phyloP scores from a whole-genome alignment of 139 green algal species.

The Spirogloea muscicola region DNA sequence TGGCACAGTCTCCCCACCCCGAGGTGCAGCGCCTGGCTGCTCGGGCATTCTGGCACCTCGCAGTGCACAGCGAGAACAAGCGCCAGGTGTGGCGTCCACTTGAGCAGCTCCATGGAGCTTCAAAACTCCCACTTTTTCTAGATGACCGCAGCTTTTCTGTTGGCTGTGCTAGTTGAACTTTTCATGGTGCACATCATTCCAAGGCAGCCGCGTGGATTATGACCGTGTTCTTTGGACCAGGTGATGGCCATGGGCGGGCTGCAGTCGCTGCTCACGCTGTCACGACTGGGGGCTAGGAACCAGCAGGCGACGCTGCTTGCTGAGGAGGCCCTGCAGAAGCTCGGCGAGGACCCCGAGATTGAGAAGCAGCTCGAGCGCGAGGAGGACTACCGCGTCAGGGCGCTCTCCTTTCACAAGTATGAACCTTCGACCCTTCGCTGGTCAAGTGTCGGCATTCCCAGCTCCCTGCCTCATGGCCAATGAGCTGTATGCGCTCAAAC shows the following conservation, averaged over 20 bases:
- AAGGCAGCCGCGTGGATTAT: background rate
- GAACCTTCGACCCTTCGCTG: no score
- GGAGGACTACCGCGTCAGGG: no score
- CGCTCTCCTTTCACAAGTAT: no score
- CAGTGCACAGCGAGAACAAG: slow-evolving; percentile 47
- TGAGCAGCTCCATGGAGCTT: background rate
- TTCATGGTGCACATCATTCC: background rate
- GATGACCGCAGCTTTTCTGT: background rate
- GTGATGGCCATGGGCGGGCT: slow-evolving; percentile 43
- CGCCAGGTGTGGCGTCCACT: slow-evolving; percentile 15
- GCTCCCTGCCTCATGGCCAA: no score
- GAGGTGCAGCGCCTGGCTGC: slow-evolving; percentile 54
- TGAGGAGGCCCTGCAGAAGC: slow-evolving; percentile 29
- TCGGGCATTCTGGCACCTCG: slow-evolving; percentile 56
- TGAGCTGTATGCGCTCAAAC: no score
- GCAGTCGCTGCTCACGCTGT: slow-evolving; percentile 32
- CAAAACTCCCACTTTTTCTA: background rate
- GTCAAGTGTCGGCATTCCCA: no score
- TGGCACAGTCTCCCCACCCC: slow-evolving; percentile 40
- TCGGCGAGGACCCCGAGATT: slow-evolving; percentile 22
- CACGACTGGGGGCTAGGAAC: slow-evolving; percentile 34
- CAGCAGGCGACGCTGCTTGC: slow-evolving; percentile 39
- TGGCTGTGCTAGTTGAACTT: background rate
- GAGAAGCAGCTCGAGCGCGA: slow-evolving; percentile 10
- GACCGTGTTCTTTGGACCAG: background rate